Percentiles rank a stretch among this genome's conserved stretches.
Evolutionary conservation across 257 asterid genomes (phyloP).

Genomic region (Solanum phureja): DNA sequence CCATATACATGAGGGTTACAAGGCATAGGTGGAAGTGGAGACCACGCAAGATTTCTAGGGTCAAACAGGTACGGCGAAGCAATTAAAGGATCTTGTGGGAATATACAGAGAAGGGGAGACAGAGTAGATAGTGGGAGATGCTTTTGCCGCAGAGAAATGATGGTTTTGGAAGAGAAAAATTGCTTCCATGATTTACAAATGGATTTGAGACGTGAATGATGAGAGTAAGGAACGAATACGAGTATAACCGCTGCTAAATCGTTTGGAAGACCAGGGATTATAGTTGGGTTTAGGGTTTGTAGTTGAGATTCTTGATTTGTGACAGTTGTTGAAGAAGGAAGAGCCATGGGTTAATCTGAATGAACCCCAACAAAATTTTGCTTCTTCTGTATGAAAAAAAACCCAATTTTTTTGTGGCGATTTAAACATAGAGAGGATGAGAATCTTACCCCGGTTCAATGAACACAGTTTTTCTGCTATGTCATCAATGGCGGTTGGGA

Average conservation of each 20-base stretch:
- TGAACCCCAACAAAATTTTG: background rate
- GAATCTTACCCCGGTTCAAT: background rate
- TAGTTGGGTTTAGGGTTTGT: constrained; percentile 41
- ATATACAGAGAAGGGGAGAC: constrained; percentile 51
- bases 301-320: constrained; percentile 19
- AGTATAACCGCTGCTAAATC: constrained; percentile 65
- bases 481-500: background rate
- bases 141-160: constrained; percentile 48
- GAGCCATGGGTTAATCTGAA: constrained; percentile 28
- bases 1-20: constrained; percentile 85
- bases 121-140: constrained; percentile 31
- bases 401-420: background rate
- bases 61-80: constrained; percentile 67
- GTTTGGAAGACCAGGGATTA: constrained; percentile 79
- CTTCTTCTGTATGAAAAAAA: too few species aligned
- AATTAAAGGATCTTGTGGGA: constrained; percentile 81
- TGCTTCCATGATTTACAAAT: constrained; percentile 65
- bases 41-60: constrained; percentile 63
- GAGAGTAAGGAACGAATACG: constrained; percentile 61
- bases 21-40: constrained; percentile 72
- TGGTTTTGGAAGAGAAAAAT: constrained; percentile 57
- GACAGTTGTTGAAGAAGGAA: constrained; percentile 22
- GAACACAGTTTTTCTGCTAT: background rate
- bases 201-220: constrained; percentile 68
- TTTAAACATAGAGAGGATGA: background rate